Percentiles rank a stretch among this genome's conserved stretches.
These are phyloP conservation scores for Tranzscheliella williamsii DNA, from an alignment of 1,284 basidiomycete genomes.

Conservation along the genomic window DNA sequence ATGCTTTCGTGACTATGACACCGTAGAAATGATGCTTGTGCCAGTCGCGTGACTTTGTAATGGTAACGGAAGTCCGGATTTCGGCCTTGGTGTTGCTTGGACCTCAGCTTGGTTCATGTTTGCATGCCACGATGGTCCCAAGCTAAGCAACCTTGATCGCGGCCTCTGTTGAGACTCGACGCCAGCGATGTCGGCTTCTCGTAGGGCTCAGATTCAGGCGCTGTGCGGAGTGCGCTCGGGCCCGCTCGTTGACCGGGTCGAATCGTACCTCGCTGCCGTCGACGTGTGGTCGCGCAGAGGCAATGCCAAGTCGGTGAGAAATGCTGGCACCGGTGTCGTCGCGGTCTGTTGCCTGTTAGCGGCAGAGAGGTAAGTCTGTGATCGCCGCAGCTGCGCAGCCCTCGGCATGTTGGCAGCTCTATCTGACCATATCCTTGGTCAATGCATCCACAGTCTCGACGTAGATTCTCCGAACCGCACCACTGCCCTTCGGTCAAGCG, in stretches of 20 bases:
- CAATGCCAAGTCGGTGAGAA: slow-evolving; percentile 37
- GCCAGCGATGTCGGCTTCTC: slow-evolving; percentile 34
- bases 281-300: slow-evolving; percentile 39
- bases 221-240: slow-evolving; percentile 31
- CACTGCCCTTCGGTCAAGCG: slow-evolving; percentile 24
- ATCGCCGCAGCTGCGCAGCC: background rate
- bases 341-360: slow-evolving; percentile 38
- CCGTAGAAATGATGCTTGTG: no score
- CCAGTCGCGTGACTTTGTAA: no score
- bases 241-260: slow-evolving; percentile 32
- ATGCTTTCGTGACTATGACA: no score
- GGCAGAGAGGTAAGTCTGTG: slow-evolving; percentile 21
- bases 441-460: slow-evolving; percentile 16
- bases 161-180: no score
- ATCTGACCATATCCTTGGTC: background rate
- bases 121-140: no score
- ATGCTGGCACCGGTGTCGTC: slow-evolving; percentile 31
- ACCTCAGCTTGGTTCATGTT: no score
- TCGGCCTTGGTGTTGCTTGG: no score
- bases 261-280: slow-evolving; percentile 38
- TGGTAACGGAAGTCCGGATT: no score
- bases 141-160: no score
- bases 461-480: slow-evolving; percentile 8
- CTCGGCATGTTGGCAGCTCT: no score
- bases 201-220: slow-evolving; percentile 32